Evolutionary conservation across 106 monocot genomes (phyloP).

Genomic region (Iris macrosiphon): DNA sequence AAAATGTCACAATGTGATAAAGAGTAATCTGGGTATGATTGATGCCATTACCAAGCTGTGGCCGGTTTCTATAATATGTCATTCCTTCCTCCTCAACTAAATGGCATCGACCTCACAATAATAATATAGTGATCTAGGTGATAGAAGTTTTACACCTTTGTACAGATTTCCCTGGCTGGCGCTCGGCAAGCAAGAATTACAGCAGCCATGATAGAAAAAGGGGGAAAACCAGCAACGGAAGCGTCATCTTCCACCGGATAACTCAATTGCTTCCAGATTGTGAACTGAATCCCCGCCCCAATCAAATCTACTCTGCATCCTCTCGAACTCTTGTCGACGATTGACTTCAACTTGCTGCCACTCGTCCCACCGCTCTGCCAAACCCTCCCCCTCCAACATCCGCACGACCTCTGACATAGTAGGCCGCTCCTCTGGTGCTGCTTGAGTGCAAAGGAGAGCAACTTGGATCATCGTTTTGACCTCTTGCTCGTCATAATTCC

Average conservation of each 20-base stretch:
- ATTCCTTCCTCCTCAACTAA: too few species aligned
- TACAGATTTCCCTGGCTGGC: too few species aligned
- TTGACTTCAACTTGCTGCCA: constrained; percentile 84
- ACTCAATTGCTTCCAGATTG: constrained; percentile 68
- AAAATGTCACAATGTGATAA: too few species aligned
- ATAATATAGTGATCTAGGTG: too few species aligned
- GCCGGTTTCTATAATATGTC: too few species aligned
- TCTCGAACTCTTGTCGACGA: constrained; percentile 65
- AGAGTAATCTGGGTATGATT: too few species aligned
- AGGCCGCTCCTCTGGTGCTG: constrained; percentile 59
- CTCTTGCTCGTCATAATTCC: constrained; percentile 46
- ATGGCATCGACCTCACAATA: too few species aligned
- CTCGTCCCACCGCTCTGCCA: constrained; percentile 76
- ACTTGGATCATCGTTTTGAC: constrained; percentile 81
- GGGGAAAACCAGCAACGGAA: too few species aligned
- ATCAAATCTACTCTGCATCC: constrained; percentile 61
- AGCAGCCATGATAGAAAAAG: too few species aligned
- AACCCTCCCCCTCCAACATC: constrained; percentile 77
- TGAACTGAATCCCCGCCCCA: constrained; percentile 82
- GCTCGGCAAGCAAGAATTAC: too few species aligned
- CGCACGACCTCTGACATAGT: constrained; percentile 74
- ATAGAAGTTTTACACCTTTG: too few species aligned
- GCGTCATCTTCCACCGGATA: constrained; percentile 74
- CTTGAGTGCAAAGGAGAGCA: constrained; percentile 59
- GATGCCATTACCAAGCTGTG: too few species aligned